A percentile compares a stretch with the other conserved stretches of the same genome.
Conservation (phyloP, 345 rosid species). For the Salix viminalis region DNA sequence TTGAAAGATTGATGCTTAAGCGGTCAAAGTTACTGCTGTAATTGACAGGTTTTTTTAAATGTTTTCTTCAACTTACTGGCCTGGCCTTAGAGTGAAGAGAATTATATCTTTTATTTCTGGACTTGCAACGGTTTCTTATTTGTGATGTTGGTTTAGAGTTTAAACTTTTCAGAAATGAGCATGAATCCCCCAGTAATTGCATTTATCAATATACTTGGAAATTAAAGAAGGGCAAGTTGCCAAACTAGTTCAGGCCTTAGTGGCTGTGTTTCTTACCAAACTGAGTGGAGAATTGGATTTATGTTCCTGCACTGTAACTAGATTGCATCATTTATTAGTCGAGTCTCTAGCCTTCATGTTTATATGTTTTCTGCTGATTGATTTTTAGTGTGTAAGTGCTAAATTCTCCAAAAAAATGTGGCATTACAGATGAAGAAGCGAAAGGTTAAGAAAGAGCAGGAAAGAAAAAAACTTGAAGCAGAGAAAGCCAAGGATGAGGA, state of each 20-base stretch:
- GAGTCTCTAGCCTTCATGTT: neutral
- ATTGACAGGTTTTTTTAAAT: neutral
- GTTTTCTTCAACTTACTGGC: neutral
- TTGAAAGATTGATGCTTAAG: neutral
- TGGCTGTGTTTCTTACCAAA: neutral
- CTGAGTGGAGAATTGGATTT: neutral
- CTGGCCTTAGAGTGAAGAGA: neutral
- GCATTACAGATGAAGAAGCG: no score
- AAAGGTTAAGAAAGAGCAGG: no score
- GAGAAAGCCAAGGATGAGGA: no score
- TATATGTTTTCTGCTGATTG: no score
- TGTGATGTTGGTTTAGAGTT: neutral
- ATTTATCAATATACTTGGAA: neutral
- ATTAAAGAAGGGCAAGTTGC: neutral
- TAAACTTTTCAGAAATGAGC: neutral
- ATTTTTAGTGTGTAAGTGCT: no score
- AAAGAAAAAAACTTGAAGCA: no score
- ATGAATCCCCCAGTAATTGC: neutral
- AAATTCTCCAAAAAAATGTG: no score
- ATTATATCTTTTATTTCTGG: no score
- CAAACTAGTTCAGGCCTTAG: neutral
- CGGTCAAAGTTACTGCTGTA: neutral
- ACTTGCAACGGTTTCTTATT: neutral
- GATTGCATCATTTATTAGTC: neutral
- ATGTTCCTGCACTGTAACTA: neutral